phyloP scores from a whole-genome alignment of 805 yeast species.

The Ogataea neopini region DNA sequence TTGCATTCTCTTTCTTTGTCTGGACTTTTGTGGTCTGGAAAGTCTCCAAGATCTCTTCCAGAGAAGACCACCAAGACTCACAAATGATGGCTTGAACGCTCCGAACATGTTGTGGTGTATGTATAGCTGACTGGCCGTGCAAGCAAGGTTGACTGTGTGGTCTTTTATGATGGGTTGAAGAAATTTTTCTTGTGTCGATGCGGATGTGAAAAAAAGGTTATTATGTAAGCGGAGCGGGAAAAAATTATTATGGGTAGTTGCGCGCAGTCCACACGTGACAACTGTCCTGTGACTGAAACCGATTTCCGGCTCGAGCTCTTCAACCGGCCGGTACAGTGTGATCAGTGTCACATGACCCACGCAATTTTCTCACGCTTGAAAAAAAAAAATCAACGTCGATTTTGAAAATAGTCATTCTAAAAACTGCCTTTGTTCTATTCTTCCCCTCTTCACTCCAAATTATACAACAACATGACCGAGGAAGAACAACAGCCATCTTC shows the following conservation, averaged over 20 bases:
- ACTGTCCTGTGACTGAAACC: too few relatives aligned
- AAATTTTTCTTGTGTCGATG: slow-evolving; percentile 1
- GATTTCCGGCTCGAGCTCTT: too few relatives aligned
- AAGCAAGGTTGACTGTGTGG: too few relatives aligned
- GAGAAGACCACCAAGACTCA: slow-evolving; percentile 68
- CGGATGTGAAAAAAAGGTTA: neutral
- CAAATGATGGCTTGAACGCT: slow-evolving; percentile 62
- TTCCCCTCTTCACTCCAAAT: neutral
- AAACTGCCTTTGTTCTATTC: neutral
- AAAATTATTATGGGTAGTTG: too few relatives aligned
- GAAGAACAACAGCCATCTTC: slow-evolving; percentile 27
- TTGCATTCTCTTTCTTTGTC: slow-evolving; percentile 83
- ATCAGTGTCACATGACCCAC: too few relatives aligned
- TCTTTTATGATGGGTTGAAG: neutral
- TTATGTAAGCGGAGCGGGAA: neutral
- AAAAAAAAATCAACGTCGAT: slow-evolving; percentile 2
- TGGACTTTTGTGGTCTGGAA: slow-evolving; percentile 75
- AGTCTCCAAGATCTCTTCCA: slow-evolving; percentile 82
- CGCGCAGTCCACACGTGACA: too few relatives aligned
- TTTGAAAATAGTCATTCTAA: neutral
- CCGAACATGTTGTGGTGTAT: slow-evolving; percentile 50
- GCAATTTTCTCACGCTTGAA: neutral
- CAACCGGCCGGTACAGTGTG: too few relatives aligned
- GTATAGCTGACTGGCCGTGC: too few relatives aligned
- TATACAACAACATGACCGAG: slow-evolving; percentile 28